Evolutionary conservation across 2,329 filamentous ascomycete species (phyloP), one percentile per base, ranked within the genome.

Genomic region (Aspergillus jensenii): DNA sequence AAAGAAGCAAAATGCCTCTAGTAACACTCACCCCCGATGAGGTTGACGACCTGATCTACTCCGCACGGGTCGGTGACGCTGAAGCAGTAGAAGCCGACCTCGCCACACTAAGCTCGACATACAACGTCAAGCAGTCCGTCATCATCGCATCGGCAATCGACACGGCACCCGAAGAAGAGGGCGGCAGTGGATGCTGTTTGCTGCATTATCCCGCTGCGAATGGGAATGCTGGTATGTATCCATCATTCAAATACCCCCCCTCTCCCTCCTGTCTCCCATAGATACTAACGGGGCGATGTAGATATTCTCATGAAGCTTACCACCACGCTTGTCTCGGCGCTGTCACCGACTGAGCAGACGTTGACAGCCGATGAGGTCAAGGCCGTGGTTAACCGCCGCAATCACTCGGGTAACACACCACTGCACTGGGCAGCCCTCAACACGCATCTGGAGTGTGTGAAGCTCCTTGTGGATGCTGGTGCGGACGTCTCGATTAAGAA

Each of bases 121-220:
- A 91, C 71, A 81, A 78, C 58, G 81, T 80, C 50, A 74, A 84
- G 0, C 73, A 82, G 2, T 81, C 84, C n/a, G 83, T 87, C 56
- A 82, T 96, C 59, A 74, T 97, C 47, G 74, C 82, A 50, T 84
- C 85, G 14, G 89, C 90, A 23, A 85, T 87, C 63, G 92, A 96
- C 71, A 82, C 86, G 43, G 84, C 87, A 65, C 90, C 88, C 63
- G 90, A 90, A 56, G 96, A 92, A 62, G 89, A 88, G 53, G 80
- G 77, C 6, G 77, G 77, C 8, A 76, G 76, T 3, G 75, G 76
- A 0, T 74, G 72, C 5, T 77, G 75, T 58, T 67, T 86, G 47
- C 76, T 98, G 70, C 95, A 99, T 77, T 97, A 96, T 85, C 91
- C 93, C 7, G 87, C 91, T 23, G 95, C 91, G 25, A 99, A 99